Conservation (phyloP, 225 moss, liverwort and hornwort species). For the Pleurozium schreberi region DNA sequence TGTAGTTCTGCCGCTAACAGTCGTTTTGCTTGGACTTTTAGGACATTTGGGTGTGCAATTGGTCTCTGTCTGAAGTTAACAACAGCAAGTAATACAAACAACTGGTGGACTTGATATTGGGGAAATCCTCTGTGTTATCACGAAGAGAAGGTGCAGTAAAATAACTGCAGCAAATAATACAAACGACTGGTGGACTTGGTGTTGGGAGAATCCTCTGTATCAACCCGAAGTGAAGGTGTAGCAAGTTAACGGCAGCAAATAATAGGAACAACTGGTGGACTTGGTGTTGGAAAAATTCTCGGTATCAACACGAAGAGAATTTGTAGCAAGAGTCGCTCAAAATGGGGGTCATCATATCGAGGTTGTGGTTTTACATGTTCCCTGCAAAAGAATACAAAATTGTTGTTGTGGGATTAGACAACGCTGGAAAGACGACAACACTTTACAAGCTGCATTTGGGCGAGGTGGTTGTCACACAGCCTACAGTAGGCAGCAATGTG, state of each 20-base stretch:
- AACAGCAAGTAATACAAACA: background rate
- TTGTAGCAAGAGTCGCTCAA: background rate
- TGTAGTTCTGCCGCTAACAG: background rate
- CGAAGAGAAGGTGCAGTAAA: background rate
- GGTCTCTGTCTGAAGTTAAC: background rate
- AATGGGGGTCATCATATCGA: conserved; percentile 73
- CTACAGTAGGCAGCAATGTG: conserved; percentile 80
- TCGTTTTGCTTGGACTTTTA: background rate
- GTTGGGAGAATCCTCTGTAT: background rate
- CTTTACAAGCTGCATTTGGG: conserved; percentile 82
- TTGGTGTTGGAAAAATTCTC: background rate
- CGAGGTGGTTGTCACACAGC: conserved; percentile 83
- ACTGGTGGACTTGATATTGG: background rate
- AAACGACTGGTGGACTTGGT: background rate
- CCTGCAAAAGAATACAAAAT: conserved; percentile 88
- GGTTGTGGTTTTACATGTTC: conserved; percentile 83
- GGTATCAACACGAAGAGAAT: background rate
- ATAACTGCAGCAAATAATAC: background rate
- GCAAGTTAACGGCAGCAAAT: background rate
- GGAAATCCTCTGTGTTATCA: background rate
- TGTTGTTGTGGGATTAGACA: conserved; percentile 82
- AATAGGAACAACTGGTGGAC: background rate
- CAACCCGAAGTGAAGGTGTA: background rate
- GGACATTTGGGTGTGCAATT: conserved; percentile 1
- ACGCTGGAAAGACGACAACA: conserved; percentile 80